Conservation (phyloP, 2,329 filamentous ascomycete genomes). For the Penicillium sp. region DNA sequence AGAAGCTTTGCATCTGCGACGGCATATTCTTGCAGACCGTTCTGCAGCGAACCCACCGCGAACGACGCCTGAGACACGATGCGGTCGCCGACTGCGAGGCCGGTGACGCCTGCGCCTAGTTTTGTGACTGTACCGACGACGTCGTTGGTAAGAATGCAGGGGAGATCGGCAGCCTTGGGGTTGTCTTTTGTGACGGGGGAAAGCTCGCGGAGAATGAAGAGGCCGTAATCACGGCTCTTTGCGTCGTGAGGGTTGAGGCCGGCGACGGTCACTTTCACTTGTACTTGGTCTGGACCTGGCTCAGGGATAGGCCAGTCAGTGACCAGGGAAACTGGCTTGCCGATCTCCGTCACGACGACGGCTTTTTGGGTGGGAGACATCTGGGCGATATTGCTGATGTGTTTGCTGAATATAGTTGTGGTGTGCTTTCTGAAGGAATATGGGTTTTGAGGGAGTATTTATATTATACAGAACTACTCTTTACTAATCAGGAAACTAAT, state of each 20-base stretch:
- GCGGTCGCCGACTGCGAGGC: constrained; percentile 27
- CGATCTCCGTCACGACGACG: background rate
- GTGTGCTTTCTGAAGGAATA: background rate
- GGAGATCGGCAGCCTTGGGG: constrained; percentile 17
- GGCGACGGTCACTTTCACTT: constrained; percentile 34
- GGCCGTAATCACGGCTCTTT: constrained; percentile 33
- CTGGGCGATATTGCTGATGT: background rate
- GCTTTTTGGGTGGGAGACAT: constrained; percentile 6
- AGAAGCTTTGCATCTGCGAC: constrained; percentile 27
- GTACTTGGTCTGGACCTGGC: constrained; percentile 31
- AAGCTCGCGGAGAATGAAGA: constrained; percentile 27
- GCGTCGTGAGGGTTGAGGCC: constrained; percentile 32
- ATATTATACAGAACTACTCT: background rate
- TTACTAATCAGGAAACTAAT: background rate
- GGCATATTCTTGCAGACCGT: constrained; percentile 39
- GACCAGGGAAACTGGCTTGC: background rate
- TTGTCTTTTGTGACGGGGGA: background rate
- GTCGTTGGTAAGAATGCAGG: constrained; percentile 33
- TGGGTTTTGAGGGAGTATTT: background rate
- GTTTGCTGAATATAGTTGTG: background rate
- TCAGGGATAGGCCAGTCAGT: constrained; percentile 24
- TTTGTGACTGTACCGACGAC: constrained; percentile 31
- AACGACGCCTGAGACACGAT: constrained; percentile 20
- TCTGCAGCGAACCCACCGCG: constrained; percentile 19
- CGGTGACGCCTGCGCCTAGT: constrained; percentile 23